Evolutionary conservation across 148 eudicot genomes (phyloP).

Genomic region (Talinum fruticosum): DNA sequence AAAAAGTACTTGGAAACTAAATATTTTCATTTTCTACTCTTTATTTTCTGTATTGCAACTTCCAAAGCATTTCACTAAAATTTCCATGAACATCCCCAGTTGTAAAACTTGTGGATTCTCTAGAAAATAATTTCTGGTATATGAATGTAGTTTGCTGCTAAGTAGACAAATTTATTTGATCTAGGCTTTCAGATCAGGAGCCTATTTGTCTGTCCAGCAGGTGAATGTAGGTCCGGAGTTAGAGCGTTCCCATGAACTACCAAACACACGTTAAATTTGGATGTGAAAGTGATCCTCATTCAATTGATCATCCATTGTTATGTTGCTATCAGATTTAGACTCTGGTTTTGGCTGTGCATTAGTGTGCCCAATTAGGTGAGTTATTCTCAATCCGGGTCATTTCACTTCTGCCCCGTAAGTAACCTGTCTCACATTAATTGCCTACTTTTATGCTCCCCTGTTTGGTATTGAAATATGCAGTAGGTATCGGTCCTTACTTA

Average conservation of each 20-base stretch:
- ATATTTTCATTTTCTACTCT: slow-evolving; percentile 16
- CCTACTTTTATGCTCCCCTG: slow-evolving; percentile 22
- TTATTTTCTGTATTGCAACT: slow-evolving; percentile 24
- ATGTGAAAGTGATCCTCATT: background rate
- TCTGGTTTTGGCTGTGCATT: slow-evolving; percentile 8
- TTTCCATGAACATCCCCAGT: background rate
- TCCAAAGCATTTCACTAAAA: slow-evolving; percentile 22
- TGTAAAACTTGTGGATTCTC: background rate
- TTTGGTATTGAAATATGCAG: slow-evolving; percentile 8
- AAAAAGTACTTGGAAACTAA: slow-evolving; percentile 18
- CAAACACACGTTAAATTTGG: background rate
- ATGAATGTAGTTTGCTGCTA: background rate
- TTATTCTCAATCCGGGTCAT: slow-evolving; percentile 12
- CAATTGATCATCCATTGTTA: slow-evolving; percentile 5
- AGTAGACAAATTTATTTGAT: too few species aligned
- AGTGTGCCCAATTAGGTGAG: slow-evolving; percentile 4
- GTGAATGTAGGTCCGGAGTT: background rate
- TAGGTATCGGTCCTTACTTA: too few species aligned
- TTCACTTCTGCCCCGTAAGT: background rate
- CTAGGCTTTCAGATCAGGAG: too few species aligned
- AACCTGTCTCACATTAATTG: slow-evolving; percentile 10
- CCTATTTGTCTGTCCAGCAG: too few species aligned
- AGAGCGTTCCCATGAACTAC: background rate
- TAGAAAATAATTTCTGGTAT: too few species aligned
- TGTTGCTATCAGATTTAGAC: slow-evolving; percentile 18